phyloP scores from a whole-genome alignment of 805 yeast genomes.

The Kuraishia molischiana region DNA sequence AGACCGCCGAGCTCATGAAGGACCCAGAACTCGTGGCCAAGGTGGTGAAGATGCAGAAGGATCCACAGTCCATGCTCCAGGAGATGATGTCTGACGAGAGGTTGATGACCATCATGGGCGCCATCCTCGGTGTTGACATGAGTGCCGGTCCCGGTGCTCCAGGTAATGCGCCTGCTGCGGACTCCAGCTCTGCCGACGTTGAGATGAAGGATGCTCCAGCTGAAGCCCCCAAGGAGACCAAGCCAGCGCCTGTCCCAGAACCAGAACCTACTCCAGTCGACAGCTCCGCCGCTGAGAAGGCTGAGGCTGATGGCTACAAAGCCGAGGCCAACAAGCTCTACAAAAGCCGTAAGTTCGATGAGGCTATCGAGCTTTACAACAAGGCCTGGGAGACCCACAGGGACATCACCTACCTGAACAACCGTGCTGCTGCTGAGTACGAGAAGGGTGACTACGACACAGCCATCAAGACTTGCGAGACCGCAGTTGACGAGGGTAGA shows the following conservation, averaged over 20 bases:
- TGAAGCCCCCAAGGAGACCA: constrained; percentile 17
- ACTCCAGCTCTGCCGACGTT: constrained; percentile 13
- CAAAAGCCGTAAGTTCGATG: constrained; percentile 83
- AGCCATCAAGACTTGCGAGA: constrained; percentile 71
- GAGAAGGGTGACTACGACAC: constrained; percentile 90
- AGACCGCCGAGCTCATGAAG: constrained; percentile 76
- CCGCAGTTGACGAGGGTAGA: constrained; percentile 86
- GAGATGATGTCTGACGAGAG: constrained; percentile 75
- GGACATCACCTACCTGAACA: constrained; percentile 90
- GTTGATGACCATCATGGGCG: constrained; percentile 80
- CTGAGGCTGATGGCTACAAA: constrained; percentile 59
- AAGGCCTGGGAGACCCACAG: constrained; percentile 74
- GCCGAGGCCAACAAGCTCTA: constrained; percentile 81
- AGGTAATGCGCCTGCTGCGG: constrained; percentile 16
- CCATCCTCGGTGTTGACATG: constrained; percentile 74
- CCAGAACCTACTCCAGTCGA: constrained; percentile 10
- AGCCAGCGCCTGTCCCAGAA: constrained; percentile 18
- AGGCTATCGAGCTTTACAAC: constrained; percentile 79
- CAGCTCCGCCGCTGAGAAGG: constrained; percentile 25
- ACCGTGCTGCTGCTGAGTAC: constrained; percentile 95
- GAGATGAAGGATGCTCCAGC: constrained; percentile 26
- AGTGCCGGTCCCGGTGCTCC: constrained; percentile 26
- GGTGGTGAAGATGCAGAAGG: constrained; percentile 46
- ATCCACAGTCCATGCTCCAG: constrained; percentile 68
- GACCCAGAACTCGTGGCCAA: constrained; percentile 79